Evolutionary conservation across 2,329 filamentous ascomycete species (phyloP).

Genomic region (Fusarium chuoi): DNA sequence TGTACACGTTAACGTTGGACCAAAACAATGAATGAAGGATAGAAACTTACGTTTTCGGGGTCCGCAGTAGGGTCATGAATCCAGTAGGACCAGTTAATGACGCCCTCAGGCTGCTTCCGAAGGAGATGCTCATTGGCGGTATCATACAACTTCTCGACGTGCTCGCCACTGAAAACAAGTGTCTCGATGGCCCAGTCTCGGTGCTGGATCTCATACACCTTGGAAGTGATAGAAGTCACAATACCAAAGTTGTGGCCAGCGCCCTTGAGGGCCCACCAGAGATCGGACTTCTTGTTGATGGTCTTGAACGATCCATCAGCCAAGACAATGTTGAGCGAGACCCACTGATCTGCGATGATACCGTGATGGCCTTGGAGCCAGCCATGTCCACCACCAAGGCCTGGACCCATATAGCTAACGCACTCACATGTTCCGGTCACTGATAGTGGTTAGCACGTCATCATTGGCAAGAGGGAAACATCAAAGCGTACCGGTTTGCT

Average conservation of each 20-base stretch:
- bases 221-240: conserved; percentile 45
- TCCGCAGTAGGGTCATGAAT: conserved; percentile 54
- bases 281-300: conserved; percentile 41
- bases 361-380: conserved; percentile 46
- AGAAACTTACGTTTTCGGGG: conserved; percentile 50
- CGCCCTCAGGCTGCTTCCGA: conserved; percentile 53
- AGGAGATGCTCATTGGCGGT: conserved; percentile 58
- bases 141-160: conserved; percentile 60
- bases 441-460: neutral
- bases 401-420: conserved; percentile 46
- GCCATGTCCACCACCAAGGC: conserved; percentile 47
- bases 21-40: neutral
- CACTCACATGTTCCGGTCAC: conserved; percentile 43
- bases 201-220: conserved; percentile 45
- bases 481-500: conserved; percentile 56
- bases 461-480: too few relatives aligned
- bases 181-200: conserved; percentile 47
- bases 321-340: conserved; percentile 48
- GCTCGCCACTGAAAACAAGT: conserved; percentile 58
- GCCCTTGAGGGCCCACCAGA: conserved; percentile 51
- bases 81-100: conserved; percentile 64
- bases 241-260: conserved; percentile 51
- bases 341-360: conserved; percentile 49
- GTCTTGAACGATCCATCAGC: conserved; percentile 43
- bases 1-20: rapidly evolving